Percentiles rank a stretch among this genome's conserved stretches.
Conservation (phyloP, 1,284 basidiomycete genomes). For the Ceratobasidium sp. region DNA sequence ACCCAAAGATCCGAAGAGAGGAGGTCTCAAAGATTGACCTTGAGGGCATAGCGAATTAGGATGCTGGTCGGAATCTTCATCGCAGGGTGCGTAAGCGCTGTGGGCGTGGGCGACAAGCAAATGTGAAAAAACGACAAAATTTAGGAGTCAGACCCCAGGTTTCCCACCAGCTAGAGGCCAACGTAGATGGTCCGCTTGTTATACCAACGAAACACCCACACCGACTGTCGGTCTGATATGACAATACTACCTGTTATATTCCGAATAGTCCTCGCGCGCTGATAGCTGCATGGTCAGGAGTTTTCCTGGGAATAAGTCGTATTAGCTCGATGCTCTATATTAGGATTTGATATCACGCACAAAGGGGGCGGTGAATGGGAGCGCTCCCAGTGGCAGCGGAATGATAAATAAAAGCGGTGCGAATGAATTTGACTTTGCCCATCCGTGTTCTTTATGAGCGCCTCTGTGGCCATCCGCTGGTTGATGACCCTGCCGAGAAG, state of each 20-base stretch:
- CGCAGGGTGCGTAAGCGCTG: background rate
- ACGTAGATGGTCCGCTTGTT: background rate
- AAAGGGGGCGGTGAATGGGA: background rate
- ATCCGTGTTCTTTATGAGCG: background rate
- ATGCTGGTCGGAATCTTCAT: background rate
- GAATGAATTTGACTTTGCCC: background rate
- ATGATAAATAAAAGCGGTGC: background rate
- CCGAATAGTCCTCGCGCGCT: background rate
- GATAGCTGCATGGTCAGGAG: background rate
- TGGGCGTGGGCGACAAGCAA: background rate
- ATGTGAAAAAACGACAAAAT: background rate
- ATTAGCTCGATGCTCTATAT: too few relatives aligned
- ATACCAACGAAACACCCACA: background rate
- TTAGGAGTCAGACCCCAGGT: background rate
- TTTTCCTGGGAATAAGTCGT: background rate
- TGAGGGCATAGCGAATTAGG: background rate
- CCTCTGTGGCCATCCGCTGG: background rate
- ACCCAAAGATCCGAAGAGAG: constrained; percentile 4
- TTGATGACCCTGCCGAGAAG: background rate
- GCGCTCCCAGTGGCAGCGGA: too few relatives aligned
- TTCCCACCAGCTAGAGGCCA: background rate
- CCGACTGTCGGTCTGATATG: constrained; percentile 4
- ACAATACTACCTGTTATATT: background rate
- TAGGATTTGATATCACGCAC: background rate
- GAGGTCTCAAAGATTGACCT: background rate